These are phyloP conservation scores for Candida sanyaensis DNA, from an alignment of 1,139 yeast genomes.

Conservation along the genomic window DNA sequence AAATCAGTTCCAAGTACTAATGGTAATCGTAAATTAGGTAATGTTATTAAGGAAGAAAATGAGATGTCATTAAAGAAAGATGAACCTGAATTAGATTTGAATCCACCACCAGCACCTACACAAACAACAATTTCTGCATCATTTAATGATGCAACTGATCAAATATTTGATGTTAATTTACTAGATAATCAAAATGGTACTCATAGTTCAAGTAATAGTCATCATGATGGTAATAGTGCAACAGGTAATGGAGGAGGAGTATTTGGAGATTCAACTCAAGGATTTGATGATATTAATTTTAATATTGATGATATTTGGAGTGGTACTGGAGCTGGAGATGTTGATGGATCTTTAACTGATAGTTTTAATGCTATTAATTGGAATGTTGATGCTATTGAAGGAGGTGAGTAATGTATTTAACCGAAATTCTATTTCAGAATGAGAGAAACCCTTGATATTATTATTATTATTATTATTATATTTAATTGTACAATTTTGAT, in stretches of 20 bases:
- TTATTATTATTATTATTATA: neutral
- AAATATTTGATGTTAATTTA: conserved; percentile 40
- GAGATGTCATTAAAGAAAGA: conserved; percentile 13
- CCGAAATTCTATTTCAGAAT: too few relatives aligned
- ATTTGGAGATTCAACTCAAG: conserved; percentile 14
- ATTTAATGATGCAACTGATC: conserved; percentile 33
- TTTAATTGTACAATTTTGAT: neutral
- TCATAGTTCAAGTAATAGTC: neutral
- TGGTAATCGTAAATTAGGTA: conserved; percentile 24
- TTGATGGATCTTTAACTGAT: conserved; percentile 34
- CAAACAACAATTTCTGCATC: conserved; percentile 15
- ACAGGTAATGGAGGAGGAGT: conserved; percentile 1
- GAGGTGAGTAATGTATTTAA: conserved; percentile 21
- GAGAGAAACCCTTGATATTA: too few relatives aligned
- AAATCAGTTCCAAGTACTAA: conserved; percentile 15
- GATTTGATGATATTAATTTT: conserved; percentile 52
- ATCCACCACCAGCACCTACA: conserved; percentile 27
- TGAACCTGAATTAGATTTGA: conserved; percentile 17
- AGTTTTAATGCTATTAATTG: conserved; percentile 50
- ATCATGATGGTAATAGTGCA: conserved; percentile 11
- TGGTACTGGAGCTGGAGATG: conserved; percentile 29
- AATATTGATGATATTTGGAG: conserved; percentile 55
- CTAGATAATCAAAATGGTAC: conserved; percentile 17
- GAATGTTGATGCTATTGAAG: conserved; percentile 54
- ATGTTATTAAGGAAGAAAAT: conserved; percentile 24